Evolutionary conservation across 2,329 filamentous ascomycete genomes (phyloP), one percentile per base, ranked within the genome.

Genomic region (Colletotrichum sp.): DNA sequence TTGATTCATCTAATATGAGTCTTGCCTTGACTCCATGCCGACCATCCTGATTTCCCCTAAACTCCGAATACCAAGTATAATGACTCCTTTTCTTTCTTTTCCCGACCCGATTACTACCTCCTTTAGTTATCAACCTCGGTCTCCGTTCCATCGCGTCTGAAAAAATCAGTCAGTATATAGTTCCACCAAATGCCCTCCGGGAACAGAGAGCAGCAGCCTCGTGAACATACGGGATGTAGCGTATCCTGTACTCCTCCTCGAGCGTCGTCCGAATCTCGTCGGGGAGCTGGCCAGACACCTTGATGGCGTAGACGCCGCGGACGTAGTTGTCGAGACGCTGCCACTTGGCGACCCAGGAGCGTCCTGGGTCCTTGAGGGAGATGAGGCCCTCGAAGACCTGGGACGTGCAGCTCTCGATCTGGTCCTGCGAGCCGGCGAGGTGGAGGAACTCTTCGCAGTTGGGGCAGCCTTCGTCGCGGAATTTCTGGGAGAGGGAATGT

Each of bases 291-390:
- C 97, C 97, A 36, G 94, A 95, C 28, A 99, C 97, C 87, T 99
- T 98, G 72, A 96, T 95, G 21, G 97, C 97, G 87, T 99, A 99
- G 74, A 98, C 93, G 70, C 97, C 97, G 18, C 92, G 91, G 68
- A 97, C 94, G 84, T 98, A 99, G 71, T 92, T 92, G 83, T 98
- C 95, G 76, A 99, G 87, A 10, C 97, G 92, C 89, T 99, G 96
- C 94, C 96, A 99, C 83, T 95, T 95, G n/a, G 96, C 96, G 65
- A 99, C 95, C 97, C 97, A 99, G 81, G 95, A 98, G 79, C 90
- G 91, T 59, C 88, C 87, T n/a, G 96, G 96, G 83, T 98, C 93
- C 64, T 93, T 92, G 49, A 99, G 90, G 55, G 95, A 92, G 83
- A 99, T 95, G 78, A 98, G 87, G 64, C 97, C 97, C 85, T 99